A percentile compares a stretch with the other conserved stretches of the same genome.
These are phyloP conservation scores for Ceratocystis huliohia DNA, from an alignment of 2,329 filamentous ascomycete genomes.

Conservation along the genomic window DNA sequence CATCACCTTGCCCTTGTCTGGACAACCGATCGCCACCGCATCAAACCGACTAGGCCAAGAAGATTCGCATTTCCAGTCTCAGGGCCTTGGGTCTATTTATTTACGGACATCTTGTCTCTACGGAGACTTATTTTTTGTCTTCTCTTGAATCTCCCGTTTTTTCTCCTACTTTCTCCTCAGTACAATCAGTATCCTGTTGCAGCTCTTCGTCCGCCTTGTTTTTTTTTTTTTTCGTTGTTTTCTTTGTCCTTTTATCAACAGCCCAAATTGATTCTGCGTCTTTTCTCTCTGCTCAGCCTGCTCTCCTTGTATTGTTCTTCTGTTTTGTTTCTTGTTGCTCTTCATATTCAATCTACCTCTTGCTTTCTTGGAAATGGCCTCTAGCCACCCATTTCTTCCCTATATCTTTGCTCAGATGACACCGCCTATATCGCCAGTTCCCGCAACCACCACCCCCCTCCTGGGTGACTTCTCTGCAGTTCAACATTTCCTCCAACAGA, in stretches of 20 bases:
- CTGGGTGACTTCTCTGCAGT: slow-evolving; percentile 18
- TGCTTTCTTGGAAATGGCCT: not conserved
- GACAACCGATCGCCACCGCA: slow-evolving; percentile 5
- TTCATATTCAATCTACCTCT: not conserved
- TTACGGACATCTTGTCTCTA: not conserved
- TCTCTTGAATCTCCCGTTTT: not conserved
- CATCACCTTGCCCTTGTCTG: not conserved
- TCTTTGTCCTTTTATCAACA: not conserved
- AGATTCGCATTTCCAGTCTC: not conserved
- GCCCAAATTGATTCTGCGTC: not conserved
- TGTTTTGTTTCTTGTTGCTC: not conserved
- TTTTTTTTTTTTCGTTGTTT: not conserved
- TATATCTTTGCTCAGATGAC: slow-evolving; percentile 20
- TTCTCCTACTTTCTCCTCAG: not conserved
- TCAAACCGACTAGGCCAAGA: not conserved
- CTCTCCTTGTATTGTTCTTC: not conserved
- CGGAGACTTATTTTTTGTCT: not conserved
- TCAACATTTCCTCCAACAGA: not conserved
- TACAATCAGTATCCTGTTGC: not conserved
- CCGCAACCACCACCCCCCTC: slow-evolving; percentile 10
- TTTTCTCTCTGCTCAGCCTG: not conserved
- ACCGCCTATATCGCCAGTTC: slow-evolving; percentile 18
- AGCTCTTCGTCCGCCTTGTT: not conserved
- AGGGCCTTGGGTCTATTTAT: not conserved
- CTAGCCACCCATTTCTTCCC: slow-evolving; percentile 8